Percentiles rank a stretch among this genome's conserved stretches.
phyloP scores from a whole-genome alignment of 1,284 basidiomycete genomes.

The Pseudozyma pruni region DNA sequence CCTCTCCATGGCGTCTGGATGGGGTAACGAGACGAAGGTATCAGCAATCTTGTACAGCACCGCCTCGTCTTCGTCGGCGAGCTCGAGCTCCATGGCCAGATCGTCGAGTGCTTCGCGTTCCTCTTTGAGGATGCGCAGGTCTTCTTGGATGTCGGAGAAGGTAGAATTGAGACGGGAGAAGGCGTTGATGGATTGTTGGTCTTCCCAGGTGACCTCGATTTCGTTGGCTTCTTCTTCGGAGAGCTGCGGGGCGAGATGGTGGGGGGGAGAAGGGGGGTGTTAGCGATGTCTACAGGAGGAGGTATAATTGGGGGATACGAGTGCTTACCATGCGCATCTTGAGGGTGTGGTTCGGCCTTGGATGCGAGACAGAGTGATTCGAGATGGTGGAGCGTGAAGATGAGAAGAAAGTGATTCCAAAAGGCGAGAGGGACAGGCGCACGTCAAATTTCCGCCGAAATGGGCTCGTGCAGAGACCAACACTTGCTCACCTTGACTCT shows the following conservation, averaged over 20 bases:
- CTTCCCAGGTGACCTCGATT: conserved; percentile 91
- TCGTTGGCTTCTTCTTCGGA: conserved; percentile 71
- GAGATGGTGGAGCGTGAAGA: conserved; percentile 1
- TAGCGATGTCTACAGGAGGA: too few species aligned
- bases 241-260: conserved; percentile 13
- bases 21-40: conserved; percentile 82
- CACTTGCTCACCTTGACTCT: conserved; percentile 1
- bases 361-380: too few species aligned
- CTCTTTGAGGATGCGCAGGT: conserved; percentile 79
- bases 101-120: conserved; percentile 94
- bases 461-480: conserved; percentile 10
- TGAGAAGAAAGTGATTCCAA: neutral
- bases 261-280: neutral
- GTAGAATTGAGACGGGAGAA: conserved; percentile 92
- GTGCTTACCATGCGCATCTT: conserved; percentile 47
- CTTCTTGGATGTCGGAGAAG: conserved; percentile 78
- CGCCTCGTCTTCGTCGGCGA: conserved; percentile 36
- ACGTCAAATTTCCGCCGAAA: neutral
- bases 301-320: too few species aligned
- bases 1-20: conserved; percentile 78
- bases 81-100: conserved; percentile 84
- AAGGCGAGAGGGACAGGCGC: neutral
- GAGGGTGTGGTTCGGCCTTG: too few species aligned
- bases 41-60: conserved; percentile 88
- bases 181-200: conserved; percentile 89